A percentile compares a stretch with the other conserved stretches of the same genome.
phyloP scores from a whole-genome alignment of 2,329 filamentous ascomycete genomes.

The Gremmenia infestans region DNA sequence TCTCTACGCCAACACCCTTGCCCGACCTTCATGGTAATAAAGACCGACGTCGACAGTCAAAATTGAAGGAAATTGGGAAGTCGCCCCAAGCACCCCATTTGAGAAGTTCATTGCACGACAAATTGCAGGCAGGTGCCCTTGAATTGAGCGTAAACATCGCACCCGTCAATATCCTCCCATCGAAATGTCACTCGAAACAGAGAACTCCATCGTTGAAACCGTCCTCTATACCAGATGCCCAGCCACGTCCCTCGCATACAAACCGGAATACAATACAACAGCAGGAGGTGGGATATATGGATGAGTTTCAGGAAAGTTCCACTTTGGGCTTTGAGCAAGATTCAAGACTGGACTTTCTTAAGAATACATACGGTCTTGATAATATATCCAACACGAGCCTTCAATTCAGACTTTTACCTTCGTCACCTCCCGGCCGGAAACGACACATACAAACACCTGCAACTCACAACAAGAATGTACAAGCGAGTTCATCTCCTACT shows the following conservation, averaged over 20 bases:
- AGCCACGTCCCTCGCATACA: background rate
- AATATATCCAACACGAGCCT: conserved; percentile 6
- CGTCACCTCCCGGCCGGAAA: background rate
- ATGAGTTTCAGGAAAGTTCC: background rate
- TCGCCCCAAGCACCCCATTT: background rate
- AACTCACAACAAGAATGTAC: background rate
- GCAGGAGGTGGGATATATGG: background rate
- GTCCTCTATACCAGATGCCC: background rate
- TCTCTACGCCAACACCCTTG: conserved; percentile 27
- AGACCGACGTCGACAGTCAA: conserved; percentile 5
- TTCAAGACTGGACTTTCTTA: background rate
- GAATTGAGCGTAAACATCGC: background rate
- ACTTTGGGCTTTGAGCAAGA: background rate
- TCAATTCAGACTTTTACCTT: conserved; percentile 7
- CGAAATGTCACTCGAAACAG: background rate
- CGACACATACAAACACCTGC: background rate
- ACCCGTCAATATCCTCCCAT: no score
- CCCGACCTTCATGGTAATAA: conserved; percentile 2
- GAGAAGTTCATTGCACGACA: background rate
- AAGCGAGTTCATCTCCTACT: background rate
- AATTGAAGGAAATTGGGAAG: background rate
- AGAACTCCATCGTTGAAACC: background rate
- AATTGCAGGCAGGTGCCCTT: background rate
- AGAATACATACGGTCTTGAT: background rate
- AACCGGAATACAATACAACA: background rate